These are phyloP conservation scores for Marasmius tenuissimus DNA, from an alignment of 1,284 basidiomycete genomes.

Conservation along the genomic window DNA sequence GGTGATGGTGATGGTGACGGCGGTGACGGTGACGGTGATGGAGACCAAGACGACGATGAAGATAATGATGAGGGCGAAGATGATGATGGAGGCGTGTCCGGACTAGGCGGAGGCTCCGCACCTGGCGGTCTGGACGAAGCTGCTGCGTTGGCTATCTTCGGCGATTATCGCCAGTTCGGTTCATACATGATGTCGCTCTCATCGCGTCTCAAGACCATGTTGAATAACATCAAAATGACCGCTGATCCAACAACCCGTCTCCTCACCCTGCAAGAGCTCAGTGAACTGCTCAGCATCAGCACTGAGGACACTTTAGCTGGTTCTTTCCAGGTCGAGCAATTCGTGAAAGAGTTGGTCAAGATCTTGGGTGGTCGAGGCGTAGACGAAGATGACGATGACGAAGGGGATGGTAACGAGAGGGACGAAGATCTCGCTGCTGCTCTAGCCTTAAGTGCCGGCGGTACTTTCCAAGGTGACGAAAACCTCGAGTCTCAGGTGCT, in stretches of 20 bases:
- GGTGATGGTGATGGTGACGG: conserved; percentile 39
- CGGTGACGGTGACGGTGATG: conserved; percentile 37
- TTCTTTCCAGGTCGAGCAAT: conserved; percentile 91
- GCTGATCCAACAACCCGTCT: conserved; percentile 82
- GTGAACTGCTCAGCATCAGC: conserved; percentile 93
- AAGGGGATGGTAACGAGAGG: conserved; percentile 54
- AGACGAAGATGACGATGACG: conserved; percentile 65
- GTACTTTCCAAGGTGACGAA: conserved; percentile 71
- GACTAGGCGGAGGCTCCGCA: conserved; percentile 27
- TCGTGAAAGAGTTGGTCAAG: conserved; percentile 90
- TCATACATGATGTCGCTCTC: conserved; percentile 89
- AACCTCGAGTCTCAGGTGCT: conserved; percentile 91
- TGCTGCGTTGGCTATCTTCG: conserved; percentile 79
- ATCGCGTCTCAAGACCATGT: conserved; percentile 86
- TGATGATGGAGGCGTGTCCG: conserved; percentile 38
- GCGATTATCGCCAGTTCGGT: conserved; percentile 82
- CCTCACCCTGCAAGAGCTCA: conserved; percentile 90
- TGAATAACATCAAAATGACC: conserved; percentile 84
- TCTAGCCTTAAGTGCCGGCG: conserved; percentile 72
- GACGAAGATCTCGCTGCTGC: conserved; percentile 73
- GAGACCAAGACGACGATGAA: conserved; percentile 32
- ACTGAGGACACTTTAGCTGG: conserved; percentile 97
- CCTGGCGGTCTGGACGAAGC: conserved; percentile 71
- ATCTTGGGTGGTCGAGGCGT: conserved; percentile 85
- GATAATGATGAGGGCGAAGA: conserved; percentile 40